These are phyloP conservation scores for Chlamydomonas schloesseri DNA, from an alignment of 139 green algal genomes.

Conservation along the genomic window DNA sequence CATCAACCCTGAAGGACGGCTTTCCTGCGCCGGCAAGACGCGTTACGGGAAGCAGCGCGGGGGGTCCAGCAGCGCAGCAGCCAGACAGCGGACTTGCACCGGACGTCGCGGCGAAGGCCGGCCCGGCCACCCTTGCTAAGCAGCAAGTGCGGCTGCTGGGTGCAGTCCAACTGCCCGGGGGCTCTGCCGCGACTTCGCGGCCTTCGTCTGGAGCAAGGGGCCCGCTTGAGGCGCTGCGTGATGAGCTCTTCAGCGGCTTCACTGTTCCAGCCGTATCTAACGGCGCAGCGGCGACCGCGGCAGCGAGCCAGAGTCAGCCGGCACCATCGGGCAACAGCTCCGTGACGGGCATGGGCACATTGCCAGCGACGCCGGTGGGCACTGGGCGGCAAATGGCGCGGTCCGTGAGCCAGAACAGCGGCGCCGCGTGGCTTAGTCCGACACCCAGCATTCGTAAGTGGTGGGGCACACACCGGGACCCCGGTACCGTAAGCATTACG, in stretches of 20 bases:
- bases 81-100: background rate
- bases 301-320: background rate
- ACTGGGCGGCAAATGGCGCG: no score
- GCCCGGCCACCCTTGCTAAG: no score
- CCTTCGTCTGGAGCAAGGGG: background rate
- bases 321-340: no score
- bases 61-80: background rate
- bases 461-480: no score
- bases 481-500: no score
- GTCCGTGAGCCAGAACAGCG: background rate
- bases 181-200: background rate
- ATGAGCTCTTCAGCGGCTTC: constrained; percentile 29
- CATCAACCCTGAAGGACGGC: no score
- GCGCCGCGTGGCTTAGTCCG: background rate
- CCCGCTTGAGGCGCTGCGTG: constrained; percentile 19
- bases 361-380: no score
- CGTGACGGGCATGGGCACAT: no score
- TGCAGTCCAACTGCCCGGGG: background rate
- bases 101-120: no score
- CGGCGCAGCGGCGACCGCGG: background rate
- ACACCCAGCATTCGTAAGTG: background rate
- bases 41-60: background rate
- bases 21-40: no score
- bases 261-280: background rate
- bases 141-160: background rate